Evolutionary conservation across 495 filamentous ascomycete genomes (phyloP).

Genomic region (Penicillium tannophilum): DNA sequence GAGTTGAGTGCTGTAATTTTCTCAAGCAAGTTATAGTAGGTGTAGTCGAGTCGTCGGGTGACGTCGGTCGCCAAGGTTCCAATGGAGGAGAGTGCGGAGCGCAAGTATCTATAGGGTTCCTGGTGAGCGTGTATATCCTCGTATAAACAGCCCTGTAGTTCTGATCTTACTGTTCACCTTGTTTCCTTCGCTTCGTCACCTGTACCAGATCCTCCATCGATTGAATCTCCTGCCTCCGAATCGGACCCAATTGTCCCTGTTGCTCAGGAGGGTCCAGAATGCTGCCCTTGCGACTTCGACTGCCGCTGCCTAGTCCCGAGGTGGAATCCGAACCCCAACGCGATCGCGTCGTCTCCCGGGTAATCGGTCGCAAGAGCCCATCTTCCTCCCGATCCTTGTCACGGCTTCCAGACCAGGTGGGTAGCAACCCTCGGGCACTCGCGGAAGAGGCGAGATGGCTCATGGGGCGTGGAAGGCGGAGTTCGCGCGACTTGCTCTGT

Average conservation of each 20-base stretch:
- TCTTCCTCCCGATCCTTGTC: slow-evolving; percentile 43
- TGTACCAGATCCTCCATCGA: slow-evolving; percentile 45
- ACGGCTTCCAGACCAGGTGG: slow-evolving; percentile 33
- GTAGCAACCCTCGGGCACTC: slow-evolving; percentile 37
- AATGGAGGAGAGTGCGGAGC: slow-evolving; percentile 38
- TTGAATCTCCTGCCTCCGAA: slow-evolving; percentile 38
- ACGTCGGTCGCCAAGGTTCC: slow-evolving; percentile 53
- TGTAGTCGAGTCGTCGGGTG: slow-evolving; percentile 78
- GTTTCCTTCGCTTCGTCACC: slow-evolving; percentile 43
- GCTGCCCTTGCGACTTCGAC: slow-evolving; percentile 37
- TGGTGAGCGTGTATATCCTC: slow-evolving; percentile 2
- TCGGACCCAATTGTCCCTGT: slow-evolving; percentile 32
- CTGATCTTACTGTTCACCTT: slow-evolving; percentile 48
- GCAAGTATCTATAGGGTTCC: slow-evolving; percentile 34
- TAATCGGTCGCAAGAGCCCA: slow-evolving; percentile 36
- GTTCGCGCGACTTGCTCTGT: slow-evolving; percentile 42
- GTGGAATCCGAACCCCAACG: slow-evolving; percentile 41
- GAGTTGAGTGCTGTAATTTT: slow-evolving; percentile 69
- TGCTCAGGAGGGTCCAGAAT: slow-evolving; percentile 34
- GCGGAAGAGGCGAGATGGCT: slow-evolving; percentile 40
- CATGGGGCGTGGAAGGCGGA: slow-evolving; percentile 41
- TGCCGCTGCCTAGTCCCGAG: slow-evolving; percentile 19
- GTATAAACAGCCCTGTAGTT: neutral
- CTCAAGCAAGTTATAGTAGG: slow-evolving; percentile 82
- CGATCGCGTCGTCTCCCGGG: slow-evolving; percentile 36